Conservation (phyloP, 805 yeast species). For the Candida hispaniensis region DNA sequence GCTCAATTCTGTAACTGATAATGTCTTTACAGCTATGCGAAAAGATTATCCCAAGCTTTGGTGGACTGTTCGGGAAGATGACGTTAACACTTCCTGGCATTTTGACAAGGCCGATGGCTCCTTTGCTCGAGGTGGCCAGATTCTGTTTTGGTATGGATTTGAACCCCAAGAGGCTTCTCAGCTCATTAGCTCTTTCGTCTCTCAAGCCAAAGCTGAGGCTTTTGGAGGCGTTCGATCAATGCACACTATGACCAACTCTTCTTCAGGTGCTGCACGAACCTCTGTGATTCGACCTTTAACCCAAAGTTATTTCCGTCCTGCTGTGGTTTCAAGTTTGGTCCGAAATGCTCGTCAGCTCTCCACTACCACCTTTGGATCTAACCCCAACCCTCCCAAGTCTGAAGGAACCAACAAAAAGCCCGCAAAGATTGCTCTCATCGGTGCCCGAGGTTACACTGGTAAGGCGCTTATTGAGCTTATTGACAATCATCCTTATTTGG, state of each 20-base stretch:
- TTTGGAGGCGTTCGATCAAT: conserved; percentile 10
- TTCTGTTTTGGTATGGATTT: conserved; percentile 91
- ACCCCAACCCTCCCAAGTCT: conserved; percentile 64
- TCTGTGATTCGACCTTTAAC: conserved; percentile 20
- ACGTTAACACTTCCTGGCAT: conserved; percentile 83
- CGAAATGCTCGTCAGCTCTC: conserved; percentile 20
- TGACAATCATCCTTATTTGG: conserved; percentile 78
- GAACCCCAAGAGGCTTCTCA: conserved; percentile 51
- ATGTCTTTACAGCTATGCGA: conserved; percentile 71
- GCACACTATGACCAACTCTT: conserved; percentile 17
- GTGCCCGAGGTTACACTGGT: conserved; percentile 98
- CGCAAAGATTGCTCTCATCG: conserved; percentile 82
- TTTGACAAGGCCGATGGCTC: conserved; percentile 92
- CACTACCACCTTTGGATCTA: conserved; percentile 26
- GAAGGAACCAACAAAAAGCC: conserved; percentile 50
- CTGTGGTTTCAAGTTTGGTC: conserved; percentile 12
- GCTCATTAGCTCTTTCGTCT: conserved; percentile 46
- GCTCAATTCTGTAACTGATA: conserved; percentile 95
- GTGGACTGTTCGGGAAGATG: conserved; percentile 88
- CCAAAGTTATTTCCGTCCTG: conserved; percentile 21
- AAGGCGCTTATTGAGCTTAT: conserved; percentile 82
- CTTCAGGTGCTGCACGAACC: conserved; percentile 17
- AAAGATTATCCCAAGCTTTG: conserved; percentile 63
- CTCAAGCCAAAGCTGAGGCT: conserved; percentile 16
- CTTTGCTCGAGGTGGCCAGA: conserved; percentile 75